Percentiles rank a stretch among this genome's conserved stretches.
phyloP scores from a whole-genome alignment of 2,329 filamentous ascomycete genomes.

The Colletotrichum kahawae region DNA sequence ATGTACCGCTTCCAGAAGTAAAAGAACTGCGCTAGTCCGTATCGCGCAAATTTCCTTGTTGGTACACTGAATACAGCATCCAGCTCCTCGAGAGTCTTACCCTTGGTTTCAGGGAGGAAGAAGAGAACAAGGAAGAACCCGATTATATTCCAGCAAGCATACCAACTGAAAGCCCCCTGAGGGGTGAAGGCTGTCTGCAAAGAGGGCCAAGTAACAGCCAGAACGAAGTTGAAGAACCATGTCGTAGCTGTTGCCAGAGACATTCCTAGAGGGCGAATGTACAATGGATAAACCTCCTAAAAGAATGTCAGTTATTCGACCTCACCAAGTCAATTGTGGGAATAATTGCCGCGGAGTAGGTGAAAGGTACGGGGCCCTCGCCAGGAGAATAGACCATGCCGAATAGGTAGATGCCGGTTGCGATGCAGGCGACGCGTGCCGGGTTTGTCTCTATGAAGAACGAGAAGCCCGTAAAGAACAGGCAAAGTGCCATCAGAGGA shows the following conservation, averaged over 20 bases:
- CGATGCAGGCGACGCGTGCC: constrained; percentile 48
- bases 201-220: constrained; percentile 52
- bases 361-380: constrained; percentile 63
- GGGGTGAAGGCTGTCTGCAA: constrained; percentile 48
- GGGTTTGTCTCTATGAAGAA: constrained; percentile 46
- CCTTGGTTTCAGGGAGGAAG: constrained; percentile 49
- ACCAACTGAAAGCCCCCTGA: constrained; percentile 55
- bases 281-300: constrained; percentile 63
- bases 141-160: constrained; percentile 52
- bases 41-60: neutral
- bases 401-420: constrained; percentile 55
- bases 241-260: constrained; percentile 59
- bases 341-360: constrained; percentile 55
- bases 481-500: constrained; percentile 63
- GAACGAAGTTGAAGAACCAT: constrained; percentile 50
- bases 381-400: constrained; percentile 66
- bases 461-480: constrained; percentile 52
- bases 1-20: constrained; percentile 29
- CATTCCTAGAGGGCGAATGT: constrained; percentile 67
- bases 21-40: constrained; percentile 27
- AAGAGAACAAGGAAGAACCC: constrained; percentile 49
- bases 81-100: constrained; percentile 49
- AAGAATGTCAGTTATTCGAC: no score
- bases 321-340: no score
- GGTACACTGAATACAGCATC: constrained; percentile 27